Evolutionary conservation across 179 eudicot species (phyloP), one percentile per base, ranked within the genome.

Genomic region (Pouteria campechiana): DNA sequence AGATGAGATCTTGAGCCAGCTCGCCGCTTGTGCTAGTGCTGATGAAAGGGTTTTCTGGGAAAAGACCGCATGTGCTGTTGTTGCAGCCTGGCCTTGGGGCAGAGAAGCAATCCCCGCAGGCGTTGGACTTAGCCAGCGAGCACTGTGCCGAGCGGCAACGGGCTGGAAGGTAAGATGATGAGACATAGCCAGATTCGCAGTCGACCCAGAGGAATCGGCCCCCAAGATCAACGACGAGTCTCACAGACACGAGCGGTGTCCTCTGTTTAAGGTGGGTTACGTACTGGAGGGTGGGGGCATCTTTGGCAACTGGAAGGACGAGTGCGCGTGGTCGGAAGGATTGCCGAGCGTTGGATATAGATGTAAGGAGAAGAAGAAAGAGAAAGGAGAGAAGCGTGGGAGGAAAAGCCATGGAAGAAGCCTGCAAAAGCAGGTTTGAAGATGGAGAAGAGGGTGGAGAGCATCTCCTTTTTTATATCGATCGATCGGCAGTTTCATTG

Each of bases 181-280:
- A 29, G 25, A 29, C 12, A 18, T 45, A 45, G 3, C 37, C 23
- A 2, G 30, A 6, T 5, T 17, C 19, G 32, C 50, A 45, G 9
- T 63, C 63, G 17, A 51, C 45, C 69, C 69, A 56, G 13, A 57
- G 25, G 54, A 37, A 57, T 22, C 34, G 40, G 31, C 69, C 69
- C 0, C 63, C 63, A 2, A 63, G 63, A 24, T 63, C 44, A 6
- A 63, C 41, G 10, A 51, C 58, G 2, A 63, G 50, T 25, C 15
- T 50, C 3, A 44, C 37, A 0, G 44, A 15, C 7, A 56, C 58
- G 14, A 36, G 55, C 3, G 69, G 69, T 0, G 63, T 63, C 12
- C 63, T 19, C 25, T 63, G 63, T 33, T 45, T n/a, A n/a, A n/a
- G n/a, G n/a, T n/a, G n/a, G n/a, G n/a, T n/a, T n/a, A n/a, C n/a